These are phyloP conservation scores for Coemansia sp. DNA, from an alignment of 192 early-diverging fungal genomes.

Conservation along the genomic window DNA sequence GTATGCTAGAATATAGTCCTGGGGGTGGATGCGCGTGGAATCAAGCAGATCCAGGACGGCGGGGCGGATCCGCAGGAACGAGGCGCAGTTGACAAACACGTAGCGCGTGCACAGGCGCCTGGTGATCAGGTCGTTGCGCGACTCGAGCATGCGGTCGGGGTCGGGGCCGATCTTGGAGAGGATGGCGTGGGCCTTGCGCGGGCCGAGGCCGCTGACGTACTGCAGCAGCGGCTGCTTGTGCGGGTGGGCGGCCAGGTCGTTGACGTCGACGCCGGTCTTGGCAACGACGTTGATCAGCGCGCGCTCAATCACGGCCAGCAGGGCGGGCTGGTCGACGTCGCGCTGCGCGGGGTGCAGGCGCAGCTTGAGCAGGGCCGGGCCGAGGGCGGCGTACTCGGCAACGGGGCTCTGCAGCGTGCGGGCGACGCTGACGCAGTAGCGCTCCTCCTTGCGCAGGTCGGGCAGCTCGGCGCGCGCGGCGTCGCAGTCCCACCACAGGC, in stretches of 20 bases:
- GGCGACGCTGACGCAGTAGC: constrained; percentile 84
- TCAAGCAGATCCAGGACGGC: constrained; percentile 78
- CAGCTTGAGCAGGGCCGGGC: constrained; percentile 58
- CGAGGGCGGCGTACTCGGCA: constrained; percentile 74
- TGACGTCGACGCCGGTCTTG: constrained; percentile 84
- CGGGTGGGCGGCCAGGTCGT: constrained; percentile 61
- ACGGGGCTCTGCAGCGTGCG: constrained; percentile 81
- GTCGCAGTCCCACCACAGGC: constrained; percentile 77
- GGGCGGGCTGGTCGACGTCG: constrained; percentile 62
- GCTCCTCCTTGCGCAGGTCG: constrained; percentile 60
- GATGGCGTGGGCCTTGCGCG: constrained; percentile 82
- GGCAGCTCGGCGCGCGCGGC: constrained; percentile 68
- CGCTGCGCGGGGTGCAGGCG: constrained; percentile 72
- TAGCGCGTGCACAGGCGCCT: constrained; percentile 59
- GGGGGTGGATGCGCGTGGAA: constrained; percentile 90
- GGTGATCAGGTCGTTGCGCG: constrained; percentile 66
- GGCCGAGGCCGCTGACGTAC: constrained; percentile 90
- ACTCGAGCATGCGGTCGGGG: constrained; percentile 48
- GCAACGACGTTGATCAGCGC: constrained; percentile 86
- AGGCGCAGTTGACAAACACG: constrained; percentile 91
- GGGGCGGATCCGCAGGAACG: constrained; percentile 81
- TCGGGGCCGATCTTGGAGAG: constrained; percentile 43
- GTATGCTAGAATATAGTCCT: constrained; percentile 90
- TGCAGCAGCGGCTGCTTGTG: constrained; percentile 72
- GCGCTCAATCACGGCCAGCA: constrained; percentile 70